Percentiles rank a stretch among this genome's conserved stretches.
These are phyloP conservation scores for Quercus berberidifolia DNA, from an alignment of 306 rosid genomes.

Conservation along the genomic window DNA sequence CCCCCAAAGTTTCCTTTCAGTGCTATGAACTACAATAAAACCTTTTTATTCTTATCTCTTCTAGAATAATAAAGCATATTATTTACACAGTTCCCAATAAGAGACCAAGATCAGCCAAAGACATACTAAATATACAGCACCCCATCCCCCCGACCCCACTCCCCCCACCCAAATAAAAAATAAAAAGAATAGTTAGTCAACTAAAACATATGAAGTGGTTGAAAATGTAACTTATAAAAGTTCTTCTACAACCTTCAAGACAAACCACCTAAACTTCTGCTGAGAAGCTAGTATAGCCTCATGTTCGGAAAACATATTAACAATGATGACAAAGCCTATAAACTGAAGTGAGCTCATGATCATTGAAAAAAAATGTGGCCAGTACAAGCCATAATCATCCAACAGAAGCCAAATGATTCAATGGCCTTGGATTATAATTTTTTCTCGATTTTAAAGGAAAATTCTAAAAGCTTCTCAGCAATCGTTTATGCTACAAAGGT, in stretches of 20 bases:
- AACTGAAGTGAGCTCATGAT: not conserved
- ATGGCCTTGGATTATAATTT: not conserved
- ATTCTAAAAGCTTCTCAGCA: not conserved
- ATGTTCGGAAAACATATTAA: not conserved
- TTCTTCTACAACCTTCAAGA: slow-evolving; percentile 3
- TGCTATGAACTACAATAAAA: not conserved
- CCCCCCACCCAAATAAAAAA: too few relatives aligned
- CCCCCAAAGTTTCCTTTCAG: not conserved
- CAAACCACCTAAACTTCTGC: not conserved
- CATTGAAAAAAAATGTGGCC: not conserved
- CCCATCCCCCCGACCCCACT: too few relatives aligned
- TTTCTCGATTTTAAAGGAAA: not conserved
- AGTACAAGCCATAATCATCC: not conserved
- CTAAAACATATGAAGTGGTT: not conserved
- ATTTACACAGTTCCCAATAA: not conserved
- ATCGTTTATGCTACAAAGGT: not conserved
- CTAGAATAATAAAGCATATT: not conserved
- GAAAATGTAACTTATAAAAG: not conserved
- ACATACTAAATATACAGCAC: not conserved
- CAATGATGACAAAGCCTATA: not conserved
- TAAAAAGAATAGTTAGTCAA: not conserved
- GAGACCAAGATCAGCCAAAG: not conserved
- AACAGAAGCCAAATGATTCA: not conserved
- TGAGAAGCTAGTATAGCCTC: not conserved
- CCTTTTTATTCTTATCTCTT: too few relatives aligned